phyloP scores from a whole-genome alignment of 1,284 basidiomycete species.

The Lignosus rhinocerotis region DNA sequence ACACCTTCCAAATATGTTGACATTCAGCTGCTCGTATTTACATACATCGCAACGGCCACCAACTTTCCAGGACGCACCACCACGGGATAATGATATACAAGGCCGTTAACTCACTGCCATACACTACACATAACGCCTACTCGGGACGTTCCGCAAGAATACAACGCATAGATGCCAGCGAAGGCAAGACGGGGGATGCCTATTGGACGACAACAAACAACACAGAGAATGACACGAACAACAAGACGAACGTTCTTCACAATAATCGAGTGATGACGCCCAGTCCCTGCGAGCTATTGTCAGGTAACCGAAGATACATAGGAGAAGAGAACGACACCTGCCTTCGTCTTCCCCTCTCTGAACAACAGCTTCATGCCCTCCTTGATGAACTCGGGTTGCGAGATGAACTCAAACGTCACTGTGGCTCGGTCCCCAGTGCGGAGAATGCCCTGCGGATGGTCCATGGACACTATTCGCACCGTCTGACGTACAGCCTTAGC shows the following conservation, averaged over 20 bases:
- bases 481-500: constrained; percentile 83
- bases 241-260: constrained; percentile 9
- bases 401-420: constrained; percentile 89
- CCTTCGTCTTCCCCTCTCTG: constrained; percentile 93
- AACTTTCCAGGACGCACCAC: neutral
- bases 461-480: constrained; percentile 85
- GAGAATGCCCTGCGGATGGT: constrained; percentile 83
- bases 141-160: constrained; percentile 8
- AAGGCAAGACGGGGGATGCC: too few relatives aligned
- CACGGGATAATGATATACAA: neutral
- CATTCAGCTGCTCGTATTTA: neutral
- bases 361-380: constrained; percentile 91
- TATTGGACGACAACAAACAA: neutral
- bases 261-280: constrained; percentile 39
- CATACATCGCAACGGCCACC: neutral
- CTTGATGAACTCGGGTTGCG: constrained; percentile 88
- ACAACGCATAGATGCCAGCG: neutral
- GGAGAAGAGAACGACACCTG: neutral
- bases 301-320: neutral
- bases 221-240: neutral
- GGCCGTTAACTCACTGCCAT: neutral
- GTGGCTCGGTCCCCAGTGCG: constrained; percentile 90
- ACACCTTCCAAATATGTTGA: too few relatives aligned
- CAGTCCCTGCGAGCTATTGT: constrained; percentile 31
- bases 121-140: constrained; percentile 4